Evolutionary conservation across 768 basidiomycete genomes (phyloP).

Genomic region (Lentinula sp.): DNA sequence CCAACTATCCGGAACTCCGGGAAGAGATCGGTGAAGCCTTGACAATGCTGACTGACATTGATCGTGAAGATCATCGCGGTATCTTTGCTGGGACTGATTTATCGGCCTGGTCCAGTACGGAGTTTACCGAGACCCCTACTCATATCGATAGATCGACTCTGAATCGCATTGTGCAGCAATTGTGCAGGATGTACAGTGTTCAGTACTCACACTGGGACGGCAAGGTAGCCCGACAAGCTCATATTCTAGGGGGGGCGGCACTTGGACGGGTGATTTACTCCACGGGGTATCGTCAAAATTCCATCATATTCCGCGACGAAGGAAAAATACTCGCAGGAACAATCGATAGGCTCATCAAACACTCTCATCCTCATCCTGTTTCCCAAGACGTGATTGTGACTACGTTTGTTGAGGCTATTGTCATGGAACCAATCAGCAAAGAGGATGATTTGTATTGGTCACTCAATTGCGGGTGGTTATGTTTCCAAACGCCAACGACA

Average conservation of each 20-base stretch:
- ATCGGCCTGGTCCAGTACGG: not conserved
- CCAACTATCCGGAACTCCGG: constrained; percentile 5
- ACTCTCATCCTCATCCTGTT: not conserved
- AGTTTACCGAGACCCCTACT: not conserved
- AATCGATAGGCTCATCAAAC: not conserved
- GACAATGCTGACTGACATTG: constrained; percentile 5
- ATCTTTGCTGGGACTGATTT: not conserved
- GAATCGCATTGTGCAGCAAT: not conserved
- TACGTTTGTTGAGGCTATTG: not conserved
- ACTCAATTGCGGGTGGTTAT: not conserved
- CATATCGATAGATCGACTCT: not conserved
- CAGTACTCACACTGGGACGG: not conserved
- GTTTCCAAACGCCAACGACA: not conserved
- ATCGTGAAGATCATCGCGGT: not conserved
- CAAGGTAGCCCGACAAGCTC: not conserved
- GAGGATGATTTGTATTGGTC: not conserved
- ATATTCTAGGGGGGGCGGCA: not conserved
- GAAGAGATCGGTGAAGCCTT: constrained; percentile 7
- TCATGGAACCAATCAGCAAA: not conserved
- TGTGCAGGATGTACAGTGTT: not conserved
- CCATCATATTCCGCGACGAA: not conserved
- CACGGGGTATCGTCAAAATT: not conserved
- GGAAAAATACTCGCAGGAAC: not conserved
- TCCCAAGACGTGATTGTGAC: not conserved
- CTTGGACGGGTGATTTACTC: not conserved